Evolutionary conservation across 2,329 filamentous ascomycete genomes (phyloP).

Genomic region (Verticillium klebahnii): DNA sequence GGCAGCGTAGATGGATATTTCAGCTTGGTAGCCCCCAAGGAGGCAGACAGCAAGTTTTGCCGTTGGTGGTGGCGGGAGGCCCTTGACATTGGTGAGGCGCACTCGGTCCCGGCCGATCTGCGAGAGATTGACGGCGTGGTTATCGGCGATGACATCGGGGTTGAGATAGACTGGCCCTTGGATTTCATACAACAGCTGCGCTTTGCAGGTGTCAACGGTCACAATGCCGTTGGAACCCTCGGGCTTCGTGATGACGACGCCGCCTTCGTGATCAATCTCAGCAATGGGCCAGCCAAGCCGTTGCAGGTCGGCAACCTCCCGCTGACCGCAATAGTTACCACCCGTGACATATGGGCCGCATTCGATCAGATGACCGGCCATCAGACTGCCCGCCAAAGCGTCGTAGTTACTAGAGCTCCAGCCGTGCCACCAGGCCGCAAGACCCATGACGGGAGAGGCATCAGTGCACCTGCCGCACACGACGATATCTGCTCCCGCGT

Average conservation of each 20-base stretch:
- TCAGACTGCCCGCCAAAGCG: constrained; percentile 41
- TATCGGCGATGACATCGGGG: constrained; percentile 40
- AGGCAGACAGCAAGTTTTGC: constrained; percentile 34
- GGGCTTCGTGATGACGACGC: constrained; percentile 28
- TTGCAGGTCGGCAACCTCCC: constrained; percentile 26
- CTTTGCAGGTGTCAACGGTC: constrained; percentile 30
- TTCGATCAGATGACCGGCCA: constrained; percentile 51
- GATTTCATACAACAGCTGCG: constrained; percentile 45
- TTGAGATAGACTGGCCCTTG: constrained; percentile 44
- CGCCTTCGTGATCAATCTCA: constrained; percentile 27
- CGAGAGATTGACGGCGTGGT: constrained; percentile 27
- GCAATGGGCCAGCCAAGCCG: constrained; percentile 32
- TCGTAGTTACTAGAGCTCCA: constrained; percentile 46
- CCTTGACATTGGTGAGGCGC: constrained; percentile 29
- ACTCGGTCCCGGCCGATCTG: constrained; percentile 29
- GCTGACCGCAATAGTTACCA: constrained; percentile 48
- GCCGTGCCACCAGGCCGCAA: constrained; percentile 50
- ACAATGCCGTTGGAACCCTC: constrained; percentile 29
- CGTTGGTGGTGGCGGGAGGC: constrained; percentile 31
- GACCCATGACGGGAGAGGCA: constrained; percentile 49
- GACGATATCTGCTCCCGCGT: constrained; percentile 39
- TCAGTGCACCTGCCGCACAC: constrained; percentile 45
- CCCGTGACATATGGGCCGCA: constrained; percentile 51
- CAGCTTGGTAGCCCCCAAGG: constrained; percentile 30
- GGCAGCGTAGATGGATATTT: constrained; percentile 19